Conservation (phyloP, 768 basidiomycete species). For the Udeniomyces megalosporus region DNA sequence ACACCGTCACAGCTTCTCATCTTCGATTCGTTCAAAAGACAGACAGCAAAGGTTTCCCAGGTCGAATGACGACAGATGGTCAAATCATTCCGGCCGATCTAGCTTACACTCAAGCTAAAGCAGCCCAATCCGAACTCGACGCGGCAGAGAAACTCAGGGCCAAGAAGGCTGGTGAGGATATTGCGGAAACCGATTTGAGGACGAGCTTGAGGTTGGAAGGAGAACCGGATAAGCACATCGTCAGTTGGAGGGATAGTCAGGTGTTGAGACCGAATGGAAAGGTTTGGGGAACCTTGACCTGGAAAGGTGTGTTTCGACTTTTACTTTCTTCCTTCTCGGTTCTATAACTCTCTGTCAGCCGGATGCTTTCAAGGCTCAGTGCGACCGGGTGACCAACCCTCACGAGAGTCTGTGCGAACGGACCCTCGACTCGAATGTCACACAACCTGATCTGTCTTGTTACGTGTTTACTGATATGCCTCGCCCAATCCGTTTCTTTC, state of each 20-base stretch:
- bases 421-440: neutral
- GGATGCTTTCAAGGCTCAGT: neutral
- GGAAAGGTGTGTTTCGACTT: neutral
- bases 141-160: neutral
- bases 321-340: neutral
- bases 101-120: neutral
- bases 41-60: neutral
- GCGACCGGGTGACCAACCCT: no score
- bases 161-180: neutral
- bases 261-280: slow-evolving; percentile 3
- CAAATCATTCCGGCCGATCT: slow-evolving; percentile 1
- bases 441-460: neutral
- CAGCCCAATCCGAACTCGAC: neutral
- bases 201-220: neutral
- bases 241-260: neutral
- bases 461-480: no score
- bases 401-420: neutral
- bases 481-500: neutral
- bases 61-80: neutral
- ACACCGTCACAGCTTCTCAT: slow-evolving; percentile 6
- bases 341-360: no score
- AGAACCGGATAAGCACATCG: neutral
- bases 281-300: neutral
- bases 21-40: neutral
- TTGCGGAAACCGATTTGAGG: neutral